Percentiles rank a stretch among this genome's conserved stretches.
phyloP scores from a whole-genome alignment of 257 asterid genomes.

The Solanum sitiens region DNA sequence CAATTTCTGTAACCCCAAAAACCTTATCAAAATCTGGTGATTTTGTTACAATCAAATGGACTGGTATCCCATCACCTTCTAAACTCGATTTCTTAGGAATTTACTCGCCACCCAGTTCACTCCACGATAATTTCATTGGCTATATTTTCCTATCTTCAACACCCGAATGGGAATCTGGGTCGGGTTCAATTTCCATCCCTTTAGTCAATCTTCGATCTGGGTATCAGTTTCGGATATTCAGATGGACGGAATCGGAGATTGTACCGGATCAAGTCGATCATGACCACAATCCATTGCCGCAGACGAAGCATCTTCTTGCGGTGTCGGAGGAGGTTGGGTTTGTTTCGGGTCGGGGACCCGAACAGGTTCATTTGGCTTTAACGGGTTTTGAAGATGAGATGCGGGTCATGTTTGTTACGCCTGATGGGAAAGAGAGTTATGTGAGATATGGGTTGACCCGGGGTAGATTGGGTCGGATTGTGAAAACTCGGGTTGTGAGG shows the following conservation, averaged over 20 bases:
- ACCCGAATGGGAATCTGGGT: conserved; percentile 68
- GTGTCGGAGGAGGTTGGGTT: conserved; percentile 45
- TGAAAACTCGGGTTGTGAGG: conserved; percentile 35
- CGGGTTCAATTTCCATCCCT: conserved; percentile 67
- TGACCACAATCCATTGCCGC: conserved; percentile 79
- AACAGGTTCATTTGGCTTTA: conserved; percentile 75
- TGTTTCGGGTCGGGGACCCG: conserved; percentile 60
- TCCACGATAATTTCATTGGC: conserved; percentile 56
- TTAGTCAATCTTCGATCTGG: conserved; percentile 58
- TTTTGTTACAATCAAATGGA: conserved; percentile 50
- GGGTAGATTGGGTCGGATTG: conserved; percentile 28
- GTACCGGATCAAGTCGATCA: conserved; percentile 57
- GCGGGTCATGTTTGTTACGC: conserved; percentile 95
- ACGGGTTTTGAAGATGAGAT: conserved; percentile 75
- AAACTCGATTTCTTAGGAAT: conserved; percentile 88
- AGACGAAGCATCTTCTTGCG: conserved; percentile 62
- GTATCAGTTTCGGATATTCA: conserved; percentile 81
- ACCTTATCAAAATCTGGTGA: conserved; percentile 57
- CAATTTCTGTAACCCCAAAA: conserved; percentile 37
- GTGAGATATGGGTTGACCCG: conserved; percentile 58
- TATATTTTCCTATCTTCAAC: conserved; percentile 60
- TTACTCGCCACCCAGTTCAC: conserved; percentile 60
- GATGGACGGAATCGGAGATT: conserved; percentile 63
- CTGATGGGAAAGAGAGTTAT: conserved; percentile 48
- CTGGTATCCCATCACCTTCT: conserved; percentile 55